Percentiles rank a stretch among this genome's conserved stretches.
These are phyloP conservation scores for Aristolochia californica DNA, from an alignment of 164 flowering plant genomes.

Conservation along the genomic window DNA sequence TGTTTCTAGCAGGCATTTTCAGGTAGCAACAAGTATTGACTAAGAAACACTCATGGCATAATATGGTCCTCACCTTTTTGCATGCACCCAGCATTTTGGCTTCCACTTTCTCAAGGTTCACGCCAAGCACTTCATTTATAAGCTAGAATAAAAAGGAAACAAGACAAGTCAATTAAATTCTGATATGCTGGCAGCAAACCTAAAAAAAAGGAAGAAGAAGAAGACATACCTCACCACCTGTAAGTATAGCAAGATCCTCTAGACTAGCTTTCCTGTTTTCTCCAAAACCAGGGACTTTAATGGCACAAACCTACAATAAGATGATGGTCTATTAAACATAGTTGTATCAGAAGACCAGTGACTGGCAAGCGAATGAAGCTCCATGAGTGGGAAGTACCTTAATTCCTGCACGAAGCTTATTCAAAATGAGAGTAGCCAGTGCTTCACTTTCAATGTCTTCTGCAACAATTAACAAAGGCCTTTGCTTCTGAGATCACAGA, in stretches of 20 bases:
- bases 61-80: conserved; percentile 33
- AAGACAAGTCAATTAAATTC: neutral
- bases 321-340: neutral
- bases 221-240: conserved; percentile 55
- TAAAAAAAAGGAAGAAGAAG: neutral
- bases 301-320: conserved; percentile 62
- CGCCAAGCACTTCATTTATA: conserved; percentile 77
- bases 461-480: conserved; percentile 76
- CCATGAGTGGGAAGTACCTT: conserved; percentile 36
- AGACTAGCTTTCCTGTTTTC: conserved; percentile 75
- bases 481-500: conserved; percentile 54
- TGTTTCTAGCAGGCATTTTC: neutral
- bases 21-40: neutral
- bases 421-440: conserved; percentile 74
- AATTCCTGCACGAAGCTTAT: conserved; percentile 91
- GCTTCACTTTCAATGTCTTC: conserved; percentile 97
- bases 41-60: neutral
- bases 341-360: neutral
- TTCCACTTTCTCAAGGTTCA: conserved; percentile 74
- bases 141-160: conserved; percentile 32
- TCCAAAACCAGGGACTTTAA: conserved; percentile 96
- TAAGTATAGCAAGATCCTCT: conserved; percentile 78
- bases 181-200: neutral
- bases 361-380: neutral
- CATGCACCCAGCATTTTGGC: conserved; percentile 64